Conservation (phyloP, 345 rosid species). For the Garcia nutans region DNA sequence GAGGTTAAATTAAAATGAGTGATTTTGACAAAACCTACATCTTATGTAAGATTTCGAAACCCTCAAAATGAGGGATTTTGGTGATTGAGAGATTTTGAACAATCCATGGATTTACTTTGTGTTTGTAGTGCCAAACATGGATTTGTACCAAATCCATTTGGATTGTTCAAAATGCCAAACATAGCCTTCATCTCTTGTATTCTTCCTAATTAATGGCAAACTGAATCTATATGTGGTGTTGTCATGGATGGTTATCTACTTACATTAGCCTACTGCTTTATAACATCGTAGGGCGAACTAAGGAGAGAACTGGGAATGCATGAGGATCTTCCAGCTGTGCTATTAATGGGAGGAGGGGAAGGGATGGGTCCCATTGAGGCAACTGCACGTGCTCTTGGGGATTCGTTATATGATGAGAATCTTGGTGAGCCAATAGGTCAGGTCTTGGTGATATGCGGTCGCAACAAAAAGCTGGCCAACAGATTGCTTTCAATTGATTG, state of each 20-base stretch:
- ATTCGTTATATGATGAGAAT: constrained; percentile 74
- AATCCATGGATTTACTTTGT: too few species aligned
- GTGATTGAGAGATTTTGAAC: too few species aligned
- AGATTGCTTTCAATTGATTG: constrained; percentile 67
- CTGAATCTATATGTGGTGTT: neutral
- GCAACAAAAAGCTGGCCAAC: constrained; percentile 73
- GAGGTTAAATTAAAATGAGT: too few species aligned
- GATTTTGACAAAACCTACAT: too few species aligned
- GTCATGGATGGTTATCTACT: neutral
- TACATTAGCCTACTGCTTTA: constrained; percentile 8
- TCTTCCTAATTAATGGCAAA: neutral
- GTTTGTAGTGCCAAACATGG: too few species aligned
- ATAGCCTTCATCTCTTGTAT: neutral
- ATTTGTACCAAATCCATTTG: too few species aligned
- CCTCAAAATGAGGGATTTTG: too few species aligned
- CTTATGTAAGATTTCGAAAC: too few species aligned
- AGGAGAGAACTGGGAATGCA: constrained; percentile 89
- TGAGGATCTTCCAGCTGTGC: constrained; percentile 88
- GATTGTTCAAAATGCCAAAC: too few species aligned
- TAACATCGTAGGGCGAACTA: constrained; percentile 38
- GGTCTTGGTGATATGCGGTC: constrained; percentile 87
- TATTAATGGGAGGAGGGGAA: constrained; percentile 99
- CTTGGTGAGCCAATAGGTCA: constrained; percentile 84
- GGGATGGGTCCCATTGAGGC: constrained; percentile 99
- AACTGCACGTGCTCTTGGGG: constrained; percentile 81